phyloP scores from a whole-genome alignment of 306 rosid genomes.

The Inga oerstediana region DNA sequence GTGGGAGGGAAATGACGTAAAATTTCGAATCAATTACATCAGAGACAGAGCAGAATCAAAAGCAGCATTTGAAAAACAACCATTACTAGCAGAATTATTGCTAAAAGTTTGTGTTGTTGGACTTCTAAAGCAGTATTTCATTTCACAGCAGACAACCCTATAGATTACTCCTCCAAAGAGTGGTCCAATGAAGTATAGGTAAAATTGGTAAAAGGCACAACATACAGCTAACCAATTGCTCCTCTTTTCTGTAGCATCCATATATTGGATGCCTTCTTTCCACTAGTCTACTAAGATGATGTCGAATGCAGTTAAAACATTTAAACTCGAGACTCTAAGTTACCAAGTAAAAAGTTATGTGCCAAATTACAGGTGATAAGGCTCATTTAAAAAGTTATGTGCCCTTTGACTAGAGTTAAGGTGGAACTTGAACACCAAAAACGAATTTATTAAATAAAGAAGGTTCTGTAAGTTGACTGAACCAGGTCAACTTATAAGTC shows the following conservation, averaged over 20 bases:
- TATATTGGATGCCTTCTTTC: neutral
- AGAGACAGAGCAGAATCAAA: slow-evolving; percentile 25
- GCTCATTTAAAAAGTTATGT: neutral
- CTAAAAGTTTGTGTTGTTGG: neutral
- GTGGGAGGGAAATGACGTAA: slow-evolving; percentile 9
- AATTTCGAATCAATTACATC: slow-evolving; percentile 14
- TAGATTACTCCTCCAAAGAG: neutral
- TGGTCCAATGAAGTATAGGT: neutral
- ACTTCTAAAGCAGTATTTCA: neutral
- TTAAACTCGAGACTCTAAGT: slow-evolving; percentile 1
- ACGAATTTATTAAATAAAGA: slow-evolving; percentile 18
- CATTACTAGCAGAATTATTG: slow-evolving; percentile 2
- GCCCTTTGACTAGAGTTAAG: no score
- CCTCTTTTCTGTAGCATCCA: slow-evolving; percentile 10
- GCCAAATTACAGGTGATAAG: neutral
- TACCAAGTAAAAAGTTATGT: neutral
- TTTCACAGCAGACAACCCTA: slow-evolving; percentile 17
- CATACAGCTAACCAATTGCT: slow-evolving; percentile 26
- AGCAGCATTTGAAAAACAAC: slow-evolving; percentile 21
- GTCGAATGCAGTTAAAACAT: neutral
- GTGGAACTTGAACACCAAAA: slow-evolving; percentile 10
- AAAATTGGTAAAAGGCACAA: neutral
- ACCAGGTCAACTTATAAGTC: slow-evolving; percentile 35
- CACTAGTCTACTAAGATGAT: slow-evolving; percentile 6
- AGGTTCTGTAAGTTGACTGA: slow-evolving; percentile 31